Conservation (phyloP, 257 asterid genomes). For the Scutellaria barbata region DNA sequence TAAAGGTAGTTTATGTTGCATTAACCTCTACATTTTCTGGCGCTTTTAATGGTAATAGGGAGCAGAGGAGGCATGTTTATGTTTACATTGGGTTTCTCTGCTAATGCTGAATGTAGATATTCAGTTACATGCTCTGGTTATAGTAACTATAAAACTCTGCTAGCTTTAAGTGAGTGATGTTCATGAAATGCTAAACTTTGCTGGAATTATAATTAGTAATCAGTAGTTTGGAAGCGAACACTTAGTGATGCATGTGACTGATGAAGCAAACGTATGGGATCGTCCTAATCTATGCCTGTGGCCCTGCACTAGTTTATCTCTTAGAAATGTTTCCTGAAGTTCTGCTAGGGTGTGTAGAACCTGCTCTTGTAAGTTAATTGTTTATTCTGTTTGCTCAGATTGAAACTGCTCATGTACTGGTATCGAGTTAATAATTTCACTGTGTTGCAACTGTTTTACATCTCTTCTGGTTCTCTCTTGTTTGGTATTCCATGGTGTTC, state of each 20-base stretch:
- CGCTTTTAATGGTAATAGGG: background rate
- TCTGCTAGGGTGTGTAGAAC: slow-evolving; percentile 3
- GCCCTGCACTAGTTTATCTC: slow-evolving; percentile 11
- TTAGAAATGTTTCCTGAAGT: slow-evolving; percentile 1
- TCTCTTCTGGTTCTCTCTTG: slow-evolving; percentile 22
- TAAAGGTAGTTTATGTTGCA: background rate
- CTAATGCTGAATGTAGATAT: slow-evolving; percentile 7
- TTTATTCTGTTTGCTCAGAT: background rate
- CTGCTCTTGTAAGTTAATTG: background rate
- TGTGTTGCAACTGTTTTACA: background rate
- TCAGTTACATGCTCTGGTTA: background rate
- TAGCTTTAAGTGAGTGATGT: slow-evolving; percentile 5
- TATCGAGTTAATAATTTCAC: background rate
- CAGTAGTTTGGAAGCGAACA: slow-evolving; percentile 26
- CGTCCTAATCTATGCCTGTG: background rate
- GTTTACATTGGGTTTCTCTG: background rate
- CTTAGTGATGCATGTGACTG: background rate
- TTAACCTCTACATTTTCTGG: slow-evolving; percentile 9
- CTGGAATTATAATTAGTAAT: slow-evolving; percentile 7
- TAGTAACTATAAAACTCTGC: slow-evolving; percentile 4
- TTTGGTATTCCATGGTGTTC: background rate
- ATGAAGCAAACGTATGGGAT: background rate
- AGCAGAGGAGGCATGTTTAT: background rate
- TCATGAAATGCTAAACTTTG: background rate
- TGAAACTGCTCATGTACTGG: background rate